Conservation (phyloP, 805 yeast species). For the Yamadazyma tumulicola region DNA sequence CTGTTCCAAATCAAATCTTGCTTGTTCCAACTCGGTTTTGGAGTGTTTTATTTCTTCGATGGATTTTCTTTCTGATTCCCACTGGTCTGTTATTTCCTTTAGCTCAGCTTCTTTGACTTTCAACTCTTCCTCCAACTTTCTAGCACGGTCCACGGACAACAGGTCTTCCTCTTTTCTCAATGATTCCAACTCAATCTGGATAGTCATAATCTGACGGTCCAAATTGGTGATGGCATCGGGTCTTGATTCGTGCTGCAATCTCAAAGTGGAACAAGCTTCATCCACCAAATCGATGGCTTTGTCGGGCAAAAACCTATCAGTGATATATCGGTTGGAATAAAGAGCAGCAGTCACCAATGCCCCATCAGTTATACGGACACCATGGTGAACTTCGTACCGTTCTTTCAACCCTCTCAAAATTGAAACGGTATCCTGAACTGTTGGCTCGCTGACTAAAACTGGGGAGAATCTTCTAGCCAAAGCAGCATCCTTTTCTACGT, state of each 20-base stretch:
- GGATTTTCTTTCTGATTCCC: conserved; percentile 80
- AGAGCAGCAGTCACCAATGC: conserved; percentile 94
- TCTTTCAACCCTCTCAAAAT: conserved; percentile 92
- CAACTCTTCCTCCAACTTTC: conserved; percentile 68
- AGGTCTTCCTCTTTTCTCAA: conserved; percentile 89
- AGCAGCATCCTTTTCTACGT: conserved; percentile 95
- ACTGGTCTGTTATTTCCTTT: conserved; percentile 67
- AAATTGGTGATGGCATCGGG: conserved; percentile 91
- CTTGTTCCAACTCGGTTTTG: conserved; percentile 79
- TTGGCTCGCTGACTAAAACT: conserved; percentile 80
- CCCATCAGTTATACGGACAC: conserved; percentile 88
- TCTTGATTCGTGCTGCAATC: conserved; percentile 94
- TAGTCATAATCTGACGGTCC: conserved; percentile 87
- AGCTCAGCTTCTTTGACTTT: conserved; percentile 61
- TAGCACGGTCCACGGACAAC: conserved; percentile 72
- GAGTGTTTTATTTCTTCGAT: conserved; percentile 77
- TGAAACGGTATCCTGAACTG: conserved; percentile 86
- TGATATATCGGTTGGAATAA: conserved; percentile 82
- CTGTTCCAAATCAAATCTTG: conserved; percentile 76
- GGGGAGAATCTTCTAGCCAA: conserved; percentile 92
- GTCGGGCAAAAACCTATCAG: conserved; percentile 90
- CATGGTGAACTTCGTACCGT: conserved; percentile 94
- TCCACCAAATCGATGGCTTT: conserved; percentile 96
- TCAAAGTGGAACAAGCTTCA: conserved; percentile 92
- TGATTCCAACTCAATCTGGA: conserved; percentile 92